phyloP scores from a whole-genome alignment of 352 stramenopile genomes.

The Globisporangium cylindrosporum region DNA sequence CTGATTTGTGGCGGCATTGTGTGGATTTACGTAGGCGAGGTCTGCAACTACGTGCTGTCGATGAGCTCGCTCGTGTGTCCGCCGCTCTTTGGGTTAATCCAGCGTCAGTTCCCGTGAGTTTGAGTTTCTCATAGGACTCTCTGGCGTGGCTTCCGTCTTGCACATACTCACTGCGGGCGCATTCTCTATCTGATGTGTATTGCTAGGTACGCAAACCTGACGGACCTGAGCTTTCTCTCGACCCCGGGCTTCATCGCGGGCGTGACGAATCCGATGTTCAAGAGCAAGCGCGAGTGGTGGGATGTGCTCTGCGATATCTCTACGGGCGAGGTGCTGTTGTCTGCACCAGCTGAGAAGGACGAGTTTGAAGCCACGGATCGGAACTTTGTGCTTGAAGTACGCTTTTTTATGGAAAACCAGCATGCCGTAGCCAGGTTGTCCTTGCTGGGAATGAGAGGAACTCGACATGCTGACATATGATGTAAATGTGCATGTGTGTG shows the following conservation, averaged over 20 bases:
- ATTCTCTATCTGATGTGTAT: neutral
- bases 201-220: conserved; percentile 82
- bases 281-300: conserved; percentile 90
- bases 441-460: neutral
- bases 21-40: conserved; percentile 34
- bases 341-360: conserved; percentile 57
- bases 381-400: conserved; percentile 72
- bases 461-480: neutral
- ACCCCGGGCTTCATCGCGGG: conserved; percentile 87
- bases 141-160: neutral
- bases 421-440: neutral
- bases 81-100: conserved; percentile 71
- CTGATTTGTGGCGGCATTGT: neutral
- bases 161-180: neutral
- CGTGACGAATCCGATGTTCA: conserved; percentile 92
- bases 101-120: conserved; percentile 70
- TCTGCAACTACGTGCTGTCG: conserved; percentile 86
- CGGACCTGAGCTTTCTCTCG: conserved; percentile 83
- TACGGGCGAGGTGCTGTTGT: conserved; percentile 72
- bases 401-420: neutral
- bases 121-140: neutral
- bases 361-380: conserved; percentile 69
- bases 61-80: conserved; percentile 82
- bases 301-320: conserved; percentile 88
- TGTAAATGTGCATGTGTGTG: neutral